Evolutionary conservation across 176 grass and related monocot species (phyloP), one percentile per base, ranked within the genome.

Genomic region (Pontederia crassipes): DNA sequence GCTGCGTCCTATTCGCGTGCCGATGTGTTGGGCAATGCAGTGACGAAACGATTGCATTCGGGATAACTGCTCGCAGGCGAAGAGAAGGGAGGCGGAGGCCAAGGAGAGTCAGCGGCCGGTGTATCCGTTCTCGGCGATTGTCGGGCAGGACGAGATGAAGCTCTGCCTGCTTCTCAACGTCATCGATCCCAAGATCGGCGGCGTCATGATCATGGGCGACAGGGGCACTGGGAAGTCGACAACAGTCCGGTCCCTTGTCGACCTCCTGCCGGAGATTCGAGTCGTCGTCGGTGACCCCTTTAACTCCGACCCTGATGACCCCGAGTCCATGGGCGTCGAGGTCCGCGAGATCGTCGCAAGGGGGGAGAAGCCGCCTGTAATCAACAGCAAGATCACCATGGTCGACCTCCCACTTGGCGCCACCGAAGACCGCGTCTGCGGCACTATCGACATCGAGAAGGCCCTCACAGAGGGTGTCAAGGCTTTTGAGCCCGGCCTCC

Each of bases 121-220:
- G 54, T 98, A 81, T 71, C 93, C 93, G 24, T 98, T 98, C 65
- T 72, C 87, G 51, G 93, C 93, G 50, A 98, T 98, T 46, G 93
- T 98, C 13, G 93, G 93, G 28, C 93, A 98, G 79, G 93, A 98
- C 57, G 93, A 98, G 93, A 98, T 98, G 93, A 98, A 98, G 75
- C 71, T 98, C 20, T 98, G 87, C 75, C 79, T 98, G 10, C 76
- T 98, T 50, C 87, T 98, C 26, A 98, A 98, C 70, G 93, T 98
- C 46, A 98, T 98, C 68, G 93, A 98, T 71, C 93, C 93, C 57
- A 98, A 98, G 75, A 89, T 98, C 53, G 93, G 93, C 65, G 93
- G 93, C 28, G 93, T 98, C 57, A 98, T 98, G 93, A 98, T 98
- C 68, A 98, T 98, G 93, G 93, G 93, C 46, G 93, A 98, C 79